Percentiles rank a stretch among this genome's conserved stretches.
Evolutionary conservation across 805 yeast species (phyloP).

Genomic region (Candida glaebosa): DNA sequence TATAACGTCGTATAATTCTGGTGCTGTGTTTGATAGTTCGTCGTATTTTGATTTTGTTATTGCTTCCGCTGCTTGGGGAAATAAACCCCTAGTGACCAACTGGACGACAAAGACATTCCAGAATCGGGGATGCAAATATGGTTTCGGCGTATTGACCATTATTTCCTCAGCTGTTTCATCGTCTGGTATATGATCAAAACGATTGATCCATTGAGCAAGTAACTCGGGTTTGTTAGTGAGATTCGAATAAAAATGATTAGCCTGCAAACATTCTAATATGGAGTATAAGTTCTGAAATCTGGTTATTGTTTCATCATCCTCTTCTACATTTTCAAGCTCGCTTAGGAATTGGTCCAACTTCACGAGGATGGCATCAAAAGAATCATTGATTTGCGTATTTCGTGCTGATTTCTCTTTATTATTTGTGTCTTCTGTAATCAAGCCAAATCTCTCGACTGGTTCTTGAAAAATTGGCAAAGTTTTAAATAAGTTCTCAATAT

Average conservation of each 20-base stretch:
- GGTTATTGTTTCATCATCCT: conserved; percentile 19
- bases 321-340: conserved; percentile 17
- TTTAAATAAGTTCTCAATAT: conserved; percentile 39
- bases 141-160: conserved; percentile 40
- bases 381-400: conserved; percentile 14
- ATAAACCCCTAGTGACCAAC: conserved; percentile 58
- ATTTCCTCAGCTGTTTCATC: conserved; percentile 46
- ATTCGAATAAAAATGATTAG: conserved; percentile 43
- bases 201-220: conserved; percentile 61
- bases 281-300: conserved; percentile 41
- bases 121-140: conserved; percentile 50
- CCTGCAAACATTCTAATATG: conserved; percentile 56
- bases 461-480: conserved; percentile 13
- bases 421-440: conserved; percentile 17
- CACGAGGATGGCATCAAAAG: conserved; percentile 26
- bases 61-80: conserved; percentile 50
- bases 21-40: conserved; percentile 27
- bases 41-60: conserved; percentile 43
- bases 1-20: conserved; percentile 34
- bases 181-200: conserved; percentile 66
- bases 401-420: conserved; percentile 17
- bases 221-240: conserved; percentile 40
- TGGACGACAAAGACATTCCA: conserved; percentile 62
- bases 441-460: conserved; percentile 5
- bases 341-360: conserved; percentile 27